Percentiles rank a stretch among this genome's conserved stretches.
Evolutionary conservation across 441 rosid genomes (phyloP).

Genomic region (Arabidopsis lyrata): DNA sequence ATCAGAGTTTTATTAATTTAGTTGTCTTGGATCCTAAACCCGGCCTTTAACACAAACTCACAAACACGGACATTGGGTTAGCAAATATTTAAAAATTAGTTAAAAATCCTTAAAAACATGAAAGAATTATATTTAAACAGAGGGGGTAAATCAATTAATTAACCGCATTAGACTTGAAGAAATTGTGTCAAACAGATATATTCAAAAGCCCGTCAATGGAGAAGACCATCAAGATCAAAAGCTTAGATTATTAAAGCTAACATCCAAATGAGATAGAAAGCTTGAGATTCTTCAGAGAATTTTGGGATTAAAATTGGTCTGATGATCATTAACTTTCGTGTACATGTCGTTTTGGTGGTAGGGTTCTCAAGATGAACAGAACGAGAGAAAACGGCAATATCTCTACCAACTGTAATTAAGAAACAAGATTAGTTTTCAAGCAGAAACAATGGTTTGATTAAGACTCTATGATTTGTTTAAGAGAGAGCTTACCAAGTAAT

Average conservation of each 20-base stretch:
- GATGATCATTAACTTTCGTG: background rate
- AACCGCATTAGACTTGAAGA: background rate
- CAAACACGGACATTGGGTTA: background rate
- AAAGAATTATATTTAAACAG: too few relatives aligned
- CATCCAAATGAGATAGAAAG: background rate
- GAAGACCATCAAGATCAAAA: background rate
- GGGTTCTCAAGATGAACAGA: conserved; percentile 77
- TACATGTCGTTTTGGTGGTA: conserved; percentile 70
- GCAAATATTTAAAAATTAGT: too few relatives aligned
- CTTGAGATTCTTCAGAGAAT: background rate
- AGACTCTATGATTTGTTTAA: background rate
- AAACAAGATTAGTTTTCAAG: conserved; percentile 20
- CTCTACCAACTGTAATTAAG: conserved; percentile 75
- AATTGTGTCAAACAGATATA: background rate
- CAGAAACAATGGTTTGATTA: background rate
- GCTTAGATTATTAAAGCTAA: background rate
- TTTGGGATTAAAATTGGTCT: background rate
- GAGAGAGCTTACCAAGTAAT: conserved; percentile 68
- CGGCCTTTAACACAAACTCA: background rate
- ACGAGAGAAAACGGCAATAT: conserved; percentile 79
- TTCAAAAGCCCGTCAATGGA: background rate
- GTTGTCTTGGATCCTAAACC: background rate
- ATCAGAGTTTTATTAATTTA: background rate
- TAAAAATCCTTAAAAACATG: too few relatives aligned
- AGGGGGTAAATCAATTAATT: too few relatives aligned